Evolutionary conservation across 352 stramenopile genomes (phyloP), one percentile per base, ranked within the genome.

Genomic region (Phytophthora quininea): DNA sequence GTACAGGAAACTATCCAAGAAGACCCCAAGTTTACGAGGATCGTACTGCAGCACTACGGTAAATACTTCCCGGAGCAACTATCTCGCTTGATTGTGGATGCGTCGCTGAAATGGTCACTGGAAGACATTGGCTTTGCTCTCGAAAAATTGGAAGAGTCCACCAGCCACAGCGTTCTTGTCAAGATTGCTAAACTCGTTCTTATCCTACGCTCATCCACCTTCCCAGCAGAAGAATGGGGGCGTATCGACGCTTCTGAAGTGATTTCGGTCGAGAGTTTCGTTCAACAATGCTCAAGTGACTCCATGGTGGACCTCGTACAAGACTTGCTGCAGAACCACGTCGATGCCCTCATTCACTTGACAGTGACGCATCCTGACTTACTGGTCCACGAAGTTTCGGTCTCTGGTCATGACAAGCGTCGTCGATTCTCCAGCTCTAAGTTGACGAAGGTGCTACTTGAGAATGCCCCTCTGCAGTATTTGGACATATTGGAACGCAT

Each of bases 51-150:
- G 14, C 84, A 95, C 45, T 95, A 93, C 53, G 80, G 80, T 19
- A 83, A 89, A 48, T 80, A 93, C 54, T 86, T 85, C 6, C 88
- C 88, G 0, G 85, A 92, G 54, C 80, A 93, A 58, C 74, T 95
- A 30, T 78, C 88, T 35, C 76, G 81, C 2, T 53, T 95, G 11
- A 77, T 93, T 47, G 79, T 93, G 12, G 84, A 93, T 55, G 89
- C 88, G 15, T 84, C 77, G 12, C 78, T 95, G 29, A 69, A 63
- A 4, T 95, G 88, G 88, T 90, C 76, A 19, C 68, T 92, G 29
- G 61, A 85, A 54, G 83, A 95, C 53, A 75, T 93, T 43, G 69
- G 79, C 15, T 92, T 92, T 64, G 84, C 76, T 3, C 75, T 92
- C 24, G 67, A 84, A 31, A 79, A 82, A 54, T 62, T 95, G 4